These are phyloP conservation scores for Ceratobasidium sp. DNA, from an alignment of 1,284 basidiomycete species.

Conservation along the genomic window DNA sequence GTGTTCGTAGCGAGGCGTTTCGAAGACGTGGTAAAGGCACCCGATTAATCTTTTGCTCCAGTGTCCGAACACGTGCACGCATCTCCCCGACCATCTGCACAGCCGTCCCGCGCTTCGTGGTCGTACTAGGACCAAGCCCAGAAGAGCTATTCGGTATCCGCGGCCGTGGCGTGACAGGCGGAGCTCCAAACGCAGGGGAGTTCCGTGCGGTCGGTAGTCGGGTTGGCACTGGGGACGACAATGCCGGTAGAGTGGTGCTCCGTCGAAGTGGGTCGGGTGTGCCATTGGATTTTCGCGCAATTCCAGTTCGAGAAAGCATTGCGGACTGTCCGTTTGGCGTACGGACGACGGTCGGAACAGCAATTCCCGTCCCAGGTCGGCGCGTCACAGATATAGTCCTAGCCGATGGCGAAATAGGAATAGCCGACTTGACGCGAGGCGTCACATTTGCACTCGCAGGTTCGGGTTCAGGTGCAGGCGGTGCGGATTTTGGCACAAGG, in stretches of 20 bases:
- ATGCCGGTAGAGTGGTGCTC: constrained; percentile 11
- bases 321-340: constrained; percentile 62
- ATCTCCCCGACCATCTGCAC: constrained; percentile 91
- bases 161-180: constrained; percentile 59
- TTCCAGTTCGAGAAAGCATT: constrained; percentile 65
- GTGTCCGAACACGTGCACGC: constrained; percentile 80
- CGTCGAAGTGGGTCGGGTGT: constrained; percentile 29
- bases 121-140: not conserved
- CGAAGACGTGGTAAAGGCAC: constrained; percentile 63
- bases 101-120: constrained; percentile 59
- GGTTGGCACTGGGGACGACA: constrained; percentile 55
- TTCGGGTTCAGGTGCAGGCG: not conserved
- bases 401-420: constrained; percentile 11
- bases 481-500: constrained; percentile 12
- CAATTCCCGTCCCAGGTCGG: constrained; percentile 29
- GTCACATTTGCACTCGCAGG: constrained; percentile 17
- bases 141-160: constrained; percentile 46
- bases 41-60: constrained; percentile 85
- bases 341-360: constrained; percentile 49
- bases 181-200: constrained; percentile 69
- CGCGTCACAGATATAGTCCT: constrained; percentile 38
- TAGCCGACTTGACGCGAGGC: constrained; percentile 33
- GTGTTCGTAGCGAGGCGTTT: constrained; percentile 13
- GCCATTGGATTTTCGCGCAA: constrained; percentile 61
- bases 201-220: constrained; percentile 58